A percentile compares a stretch with the other conserved stretches of the same genome.
Conservation (phyloP, 192 early-diverging fungal species). For the Backusella macrospora region DNA sequence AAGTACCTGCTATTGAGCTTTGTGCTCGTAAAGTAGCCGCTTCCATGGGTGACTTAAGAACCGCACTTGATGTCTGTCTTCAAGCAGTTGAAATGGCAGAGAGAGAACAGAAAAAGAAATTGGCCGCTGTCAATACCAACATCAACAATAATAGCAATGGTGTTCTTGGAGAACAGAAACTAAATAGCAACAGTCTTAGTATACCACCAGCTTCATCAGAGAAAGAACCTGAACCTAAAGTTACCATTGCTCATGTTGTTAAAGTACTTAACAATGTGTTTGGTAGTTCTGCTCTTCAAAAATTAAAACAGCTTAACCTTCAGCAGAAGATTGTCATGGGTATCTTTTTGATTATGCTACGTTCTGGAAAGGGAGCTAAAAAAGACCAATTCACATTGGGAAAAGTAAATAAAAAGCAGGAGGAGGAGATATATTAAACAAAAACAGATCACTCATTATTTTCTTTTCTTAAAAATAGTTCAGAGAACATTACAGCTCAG, state of each 20-base stretch:
- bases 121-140: conserved; percentile 39
- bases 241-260: conserved; percentile 80
- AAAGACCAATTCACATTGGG: conserved; percentile 49
- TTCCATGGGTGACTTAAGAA: conserved; percentile 80
- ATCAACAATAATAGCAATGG: not conserved
- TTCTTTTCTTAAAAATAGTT: conserved; percentile 38
- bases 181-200: not conserved
- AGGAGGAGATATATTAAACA: not conserved
- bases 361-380: conserved; percentile 40
- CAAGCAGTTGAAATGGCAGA: conserved; percentile 87
- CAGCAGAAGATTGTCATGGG: conserved; percentile 84
- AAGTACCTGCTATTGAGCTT: conserved; percentile 84
- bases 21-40: conserved; percentile 91
- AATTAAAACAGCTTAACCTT: conserved; percentile 71
- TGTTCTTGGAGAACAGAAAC: conserved; percentile 21
- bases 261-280: conserved; percentile 65
- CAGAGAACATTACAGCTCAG: conserved; percentile 62
- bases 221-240: conserved; percentile 57
- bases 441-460: not conserved
- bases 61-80: conserved; percentile 80
- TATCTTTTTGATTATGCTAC: conserved; percentile 52
- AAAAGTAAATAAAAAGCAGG: conserved; percentile 49
- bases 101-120: conserved; percentile 58
- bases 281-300: conserved; percentile 61
- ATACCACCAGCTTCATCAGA: not conserved